These are phyloP conservation scores for Fragaria vesca DNA, from an alignment of 306 rosid species.

Conservation along the genomic window DNA sequence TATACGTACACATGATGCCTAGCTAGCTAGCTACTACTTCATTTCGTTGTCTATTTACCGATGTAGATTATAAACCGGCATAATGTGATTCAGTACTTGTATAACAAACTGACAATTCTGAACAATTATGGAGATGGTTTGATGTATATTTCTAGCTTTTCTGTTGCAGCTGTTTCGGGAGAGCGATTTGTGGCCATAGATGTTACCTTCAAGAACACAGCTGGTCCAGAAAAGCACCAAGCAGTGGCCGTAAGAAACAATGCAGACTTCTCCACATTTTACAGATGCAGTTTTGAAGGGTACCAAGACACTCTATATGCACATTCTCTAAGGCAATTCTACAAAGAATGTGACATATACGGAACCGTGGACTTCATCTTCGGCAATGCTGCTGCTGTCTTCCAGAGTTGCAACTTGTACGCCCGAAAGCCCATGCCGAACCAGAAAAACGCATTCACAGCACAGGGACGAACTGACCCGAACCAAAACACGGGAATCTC, in stretches of 20 bases:
- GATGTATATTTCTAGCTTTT: background rate
- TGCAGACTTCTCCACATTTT: conserved; percentile 76
- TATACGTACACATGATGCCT: no score
- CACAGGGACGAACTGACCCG: conserved; percentile 71
- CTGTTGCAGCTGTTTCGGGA: conserved; percentile 64
- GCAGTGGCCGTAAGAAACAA: conserved; percentile 79
- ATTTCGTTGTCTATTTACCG: background rate
- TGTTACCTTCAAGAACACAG: conserved; percentile 73
- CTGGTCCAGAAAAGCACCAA: conserved; percentile 79
- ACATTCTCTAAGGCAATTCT: conserved; percentile 76
- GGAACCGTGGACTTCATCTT: conserved; percentile 83
- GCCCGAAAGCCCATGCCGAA: conserved; percentile 49
- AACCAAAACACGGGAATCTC: conserved; percentile 68
- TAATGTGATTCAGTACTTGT: no score
- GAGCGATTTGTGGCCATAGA: conserved; percentile 73
- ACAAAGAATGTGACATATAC: conserved; percentile 60
- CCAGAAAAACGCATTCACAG: conserved; percentile 60
- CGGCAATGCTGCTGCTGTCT: conserved; percentile 74
- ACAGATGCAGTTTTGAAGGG: conserved; percentile 78
- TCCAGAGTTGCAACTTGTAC: conserved; percentile 59
- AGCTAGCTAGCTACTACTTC: background rate
- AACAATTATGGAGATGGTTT: background rate
- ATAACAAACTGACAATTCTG: background rate
- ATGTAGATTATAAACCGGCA: background rate
- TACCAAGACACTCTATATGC: conserved; percentile 88